Evolutionary conservation across 768 basidiomycete species (phyloP).

Genomic region (Auriscalpium vulgare): DNA sequence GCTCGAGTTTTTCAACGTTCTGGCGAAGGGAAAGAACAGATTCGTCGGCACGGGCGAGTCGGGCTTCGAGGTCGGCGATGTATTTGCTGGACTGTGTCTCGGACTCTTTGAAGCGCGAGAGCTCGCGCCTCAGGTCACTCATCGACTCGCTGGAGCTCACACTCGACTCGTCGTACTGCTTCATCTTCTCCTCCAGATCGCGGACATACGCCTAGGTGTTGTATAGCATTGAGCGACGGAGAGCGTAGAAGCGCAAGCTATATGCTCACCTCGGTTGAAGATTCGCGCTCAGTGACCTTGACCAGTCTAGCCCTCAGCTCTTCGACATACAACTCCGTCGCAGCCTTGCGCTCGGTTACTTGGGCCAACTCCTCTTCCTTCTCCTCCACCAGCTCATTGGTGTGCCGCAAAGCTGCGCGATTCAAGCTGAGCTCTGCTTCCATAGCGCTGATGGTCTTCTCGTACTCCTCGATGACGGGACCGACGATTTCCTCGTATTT

Average conservation of each 20-base stretch:
- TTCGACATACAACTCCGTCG: constrained; percentile 80
- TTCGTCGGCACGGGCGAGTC: constrained; percentile 72
- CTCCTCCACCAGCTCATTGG: constrained; percentile 89
- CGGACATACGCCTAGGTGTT: constrained; percentile 73
- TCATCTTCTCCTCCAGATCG: constrained; percentile 90
- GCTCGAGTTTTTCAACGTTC: constrained; percentile 70
- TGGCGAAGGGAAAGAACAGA: constrained; percentile 61
- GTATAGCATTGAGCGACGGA: no score
- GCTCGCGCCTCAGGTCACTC: constrained; percentile 77
- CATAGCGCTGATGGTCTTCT: constrained; percentile 92
- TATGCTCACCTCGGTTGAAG: constrained; percentile 75
- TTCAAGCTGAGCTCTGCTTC: constrained; percentile 89
- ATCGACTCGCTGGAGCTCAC: constrained; percentile 71
- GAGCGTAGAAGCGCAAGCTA: background rate
- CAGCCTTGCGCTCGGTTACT: constrained; percentile 60
- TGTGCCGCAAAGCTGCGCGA: constrained; percentile 77
- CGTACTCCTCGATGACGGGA: constrained; percentile 97
- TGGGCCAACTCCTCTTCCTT: constrained; percentile 73
- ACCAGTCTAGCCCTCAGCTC: constrained; percentile 74
- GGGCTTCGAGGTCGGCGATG: constrained; percentile 79
- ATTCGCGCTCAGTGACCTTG: constrained; percentile 83
- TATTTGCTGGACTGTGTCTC: constrained; percentile 71
- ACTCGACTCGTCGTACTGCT: constrained; percentile 72
- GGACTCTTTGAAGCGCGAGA: constrained; percentile 65
- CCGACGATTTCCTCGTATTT: constrained; percentile 92